Conservation (phyloP, 768 basidiomycete genomes). For the Tricholomella constricta region DNA sequence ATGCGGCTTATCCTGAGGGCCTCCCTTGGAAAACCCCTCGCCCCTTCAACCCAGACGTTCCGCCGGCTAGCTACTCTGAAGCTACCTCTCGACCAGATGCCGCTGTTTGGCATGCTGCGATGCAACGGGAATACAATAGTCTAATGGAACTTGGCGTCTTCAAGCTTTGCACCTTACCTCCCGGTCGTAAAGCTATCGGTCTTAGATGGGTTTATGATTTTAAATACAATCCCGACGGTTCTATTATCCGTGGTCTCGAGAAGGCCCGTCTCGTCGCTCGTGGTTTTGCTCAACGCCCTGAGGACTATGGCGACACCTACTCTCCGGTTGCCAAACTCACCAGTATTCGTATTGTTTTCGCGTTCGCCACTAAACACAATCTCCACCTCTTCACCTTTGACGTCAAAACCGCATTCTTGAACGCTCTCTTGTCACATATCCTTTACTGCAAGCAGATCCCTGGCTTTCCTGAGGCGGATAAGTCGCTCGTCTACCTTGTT, state of each 20-base stretch:
- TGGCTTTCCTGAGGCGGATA: constrained; percentile 18
- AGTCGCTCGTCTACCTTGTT: constrained; percentile 15
- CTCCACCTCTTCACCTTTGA: constrained; percentile 27
- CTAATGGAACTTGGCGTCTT: constrained; percentile 28
- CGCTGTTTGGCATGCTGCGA: constrained; percentile 24
- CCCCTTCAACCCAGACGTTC: constrained; percentile 3
- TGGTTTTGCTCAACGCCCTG: constrained; percentile 28
- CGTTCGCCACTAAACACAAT: constrained; percentile 22
- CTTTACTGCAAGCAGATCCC: constrained; percentile 22
- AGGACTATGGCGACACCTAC: constrained; percentile 38
- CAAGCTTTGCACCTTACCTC: constrained; percentile 22
- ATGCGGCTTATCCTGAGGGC: background rate
- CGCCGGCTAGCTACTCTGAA: constrained; percentile 21
- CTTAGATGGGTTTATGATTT: constrained; percentile 36
- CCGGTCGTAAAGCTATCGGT: constrained; percentile 28
- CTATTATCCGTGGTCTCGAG: constrained; percentile 25
- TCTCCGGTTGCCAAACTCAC: constrained; percentile 28
- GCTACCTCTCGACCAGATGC: constrained; percentile 19
- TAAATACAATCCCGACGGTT: constrained; percentile 40
- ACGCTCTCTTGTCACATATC: constrained; percentile 21
- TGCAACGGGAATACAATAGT: constrained; percentile 24
- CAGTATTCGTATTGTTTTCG: constrained; percentile 26
- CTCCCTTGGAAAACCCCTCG: background rate
- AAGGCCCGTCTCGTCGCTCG: constrained; percentile 30
- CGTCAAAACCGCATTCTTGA: constrained; percentile 28